Evolutionary conservation across 208 protist genomes (phyloP), one percentile per base, ranked within the genome.

Genomic region (Strigomonas culicis): DNA sequence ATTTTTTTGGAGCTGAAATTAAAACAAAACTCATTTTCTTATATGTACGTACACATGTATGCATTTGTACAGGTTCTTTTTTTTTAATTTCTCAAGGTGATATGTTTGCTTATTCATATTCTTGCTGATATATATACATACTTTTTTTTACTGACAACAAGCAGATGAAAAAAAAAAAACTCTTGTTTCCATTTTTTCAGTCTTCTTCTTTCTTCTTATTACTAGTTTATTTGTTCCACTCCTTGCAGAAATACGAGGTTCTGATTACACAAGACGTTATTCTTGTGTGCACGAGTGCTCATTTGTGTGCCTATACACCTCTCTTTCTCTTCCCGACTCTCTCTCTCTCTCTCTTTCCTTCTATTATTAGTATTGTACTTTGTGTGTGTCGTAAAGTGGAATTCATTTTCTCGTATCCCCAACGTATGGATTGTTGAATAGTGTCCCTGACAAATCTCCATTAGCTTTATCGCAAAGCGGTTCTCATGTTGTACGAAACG

Each of bases 281-380:
- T 6, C 8, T 17, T 17, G 6, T 13, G 13, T 41, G 8, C 8
- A 41, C 6, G 13, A 41, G 8, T 41, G 36, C 36, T 41, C 36
- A 30, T 57, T 24, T 34, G 17, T 8, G 28, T 50, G 32, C 63
- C 61, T 50, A 24, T 61, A 43, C 22, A 39, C 52, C 11, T 32
- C 50, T 36, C 47, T 61, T 59, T 63, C 25, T 34, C 1, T 75
- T 59, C 63, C 46, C 36, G 62, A 52, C 43, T 68, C 7, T 49
- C 19, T 53, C 7, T 53, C 8, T 53, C 25, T 53, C 8, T 62
- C 19, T 44, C 57, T 32, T 57, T 27, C 31, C 11, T 30, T 30
- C 39, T 21, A 34, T 46, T 10, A 39, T 47, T 24, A 25, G 3
- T 27, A 15, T 50, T 47, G 8, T 32, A 4, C 4, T 53, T 19